Evolutionary conservation across 225 moss, liverwort and hornwort genomes (phyloP).

Genomic region (Physcomitrium patens): DNA sequence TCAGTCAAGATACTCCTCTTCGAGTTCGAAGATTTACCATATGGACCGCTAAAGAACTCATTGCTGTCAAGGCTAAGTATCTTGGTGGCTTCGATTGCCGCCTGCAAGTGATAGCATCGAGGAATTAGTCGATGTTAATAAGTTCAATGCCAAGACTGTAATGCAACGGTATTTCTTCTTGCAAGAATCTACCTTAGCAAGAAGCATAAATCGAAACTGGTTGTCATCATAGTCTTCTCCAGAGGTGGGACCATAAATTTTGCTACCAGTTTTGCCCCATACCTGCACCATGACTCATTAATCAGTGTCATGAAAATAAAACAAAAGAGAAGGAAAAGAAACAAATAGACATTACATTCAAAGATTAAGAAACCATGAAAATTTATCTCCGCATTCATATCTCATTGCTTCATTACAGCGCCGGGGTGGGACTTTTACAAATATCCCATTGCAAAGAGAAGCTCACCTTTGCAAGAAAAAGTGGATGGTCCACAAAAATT

Average conservation of each 20-base stretch:
- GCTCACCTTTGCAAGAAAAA: constrained; percentile 77
- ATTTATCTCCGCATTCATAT: neutral
- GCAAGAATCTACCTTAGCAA: constrained; percentile 57
- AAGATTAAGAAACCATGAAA: too few species aligned
- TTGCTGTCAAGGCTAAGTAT: constrained; percentile 67
- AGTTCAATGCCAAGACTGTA: neutral
- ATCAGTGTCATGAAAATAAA: neutral
- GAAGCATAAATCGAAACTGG: constrained; percentile 85
- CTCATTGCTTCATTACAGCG: too few species aligned
- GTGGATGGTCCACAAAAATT: constrained; percentile 84
- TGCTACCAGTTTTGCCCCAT: constrained; percentile 87
- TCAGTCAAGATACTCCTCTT: neutral
- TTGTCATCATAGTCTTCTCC: constrained; percentile 88
- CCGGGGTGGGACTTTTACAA: neutral
- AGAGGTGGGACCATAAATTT: constrained; percentile 85
- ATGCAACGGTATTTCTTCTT: neutral
- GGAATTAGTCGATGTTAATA: neutral
- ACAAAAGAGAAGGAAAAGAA: too few species aligned
- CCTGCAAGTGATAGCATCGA: constrained; percentile 37
- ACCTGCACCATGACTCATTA: constrained; percentile 49
- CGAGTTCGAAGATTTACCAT: constrained; percentile 41
- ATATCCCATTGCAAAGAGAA: constrained; percentile 4
- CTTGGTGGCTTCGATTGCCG: constrained; percentile 77
- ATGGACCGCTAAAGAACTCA: constrained; percentile 80
- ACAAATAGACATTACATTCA: too few species aligned